Base-by-base conservation (phyloP, 2,329 filamentous ascomycete species). In the Fonsecaea monophora region DNA sequence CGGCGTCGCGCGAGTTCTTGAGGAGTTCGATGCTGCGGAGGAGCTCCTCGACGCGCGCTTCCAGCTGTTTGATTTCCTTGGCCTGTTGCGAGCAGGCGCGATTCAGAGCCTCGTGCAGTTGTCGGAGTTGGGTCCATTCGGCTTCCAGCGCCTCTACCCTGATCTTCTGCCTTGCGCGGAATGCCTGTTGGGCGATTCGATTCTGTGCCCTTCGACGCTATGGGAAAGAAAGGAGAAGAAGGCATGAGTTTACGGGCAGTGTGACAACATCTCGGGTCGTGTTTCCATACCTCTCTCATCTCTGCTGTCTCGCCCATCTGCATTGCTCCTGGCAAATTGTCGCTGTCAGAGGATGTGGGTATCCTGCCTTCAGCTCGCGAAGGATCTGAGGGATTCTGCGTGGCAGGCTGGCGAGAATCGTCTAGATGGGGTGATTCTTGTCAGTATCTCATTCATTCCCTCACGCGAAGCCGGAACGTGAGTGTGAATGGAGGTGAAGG, bases 171-270 rank as follows among this genome's bases (percentile, higher is more conserved):
- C 59, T 48, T 6, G 59, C 59, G 35, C 59, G 59, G 48, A 61
- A 61, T 4, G 59, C 59, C 54, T 61, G 59, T 25, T 61, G 59
- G 59, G 59, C 59, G 1, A 61, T 48, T n/a, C 59, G 48, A 8
- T 61, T 61, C 30, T 61, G 59, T 9, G 34, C 53, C 40, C 59
- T 61, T 40, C 59, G 59, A 21, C 59, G 59, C 59, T 61, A 25
- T 4, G 7, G 38, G 38, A 40, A 40, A 40, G 4, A 40, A 40
- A 6, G 15, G 12, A 15, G 15, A 40, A 15, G 12, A 40, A 15
- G 12, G 12, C 12, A 15, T 15, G 38, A 40, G 38, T 40, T 40
- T 13, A 15, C 5, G 5, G 5, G 1, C 0, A 15, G 38, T 0
- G 38, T 40, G 10, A 15, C 5, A 18, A 9, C n/a, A 48, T 9